Evolutionary conservation across 768 basidiomycete genomes (phyloP), one percentile per base, ranked within the genome.

Genomic region (Mycena latifolia): DNA sequence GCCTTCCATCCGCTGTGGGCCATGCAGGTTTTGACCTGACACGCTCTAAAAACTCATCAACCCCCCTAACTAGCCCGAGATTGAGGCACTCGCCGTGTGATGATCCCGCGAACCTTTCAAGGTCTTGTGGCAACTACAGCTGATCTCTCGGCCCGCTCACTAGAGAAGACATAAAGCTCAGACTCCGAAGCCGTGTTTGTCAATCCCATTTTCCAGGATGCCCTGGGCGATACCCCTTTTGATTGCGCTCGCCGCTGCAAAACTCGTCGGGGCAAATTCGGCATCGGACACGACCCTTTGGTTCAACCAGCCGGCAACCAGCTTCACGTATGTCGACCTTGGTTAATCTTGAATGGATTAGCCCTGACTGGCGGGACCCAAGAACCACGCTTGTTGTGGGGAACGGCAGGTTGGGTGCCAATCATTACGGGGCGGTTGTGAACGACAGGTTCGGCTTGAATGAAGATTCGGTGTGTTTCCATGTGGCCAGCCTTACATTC

Each of bases 231-330:
- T n/a, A n/a, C n/a, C n/a, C 14, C 20, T 47, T 5, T 24, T 18
- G 2, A 24, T 62, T 28, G 22, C 52, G 22, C 61, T 62, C 0
- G 20, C 45, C 1, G 27, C 45, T 35, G 24, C 12, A 20, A 22
- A 10, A 22, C 10, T n/a, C 24, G 28, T 45, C 10, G 31, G 29
- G 6, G 62, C n/a, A 8, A 24, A 31, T 24, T 24, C 47, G 15
- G 48, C 54, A 10, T 29, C 62, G 22, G 62, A 63, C 55, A 63
- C 62, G 12, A 63, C 62, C 5, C 12, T 63, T 1, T 63, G 62
- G 62, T 63, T 63, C 43, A 29, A 24, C 15, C 54, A 63, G 37
- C 62, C 62, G 3, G 62, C 54, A 10, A 47, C 48, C 25, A 54
- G 35, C 48, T 63, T 63, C 62, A 56, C 54, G 62, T 63, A 15